These are phyloP conservation scores for Colletotrichum sp. DNA, from an alignment of 2,329 filamentous ascomycete species.

Conservation along the genomic window DNA sequence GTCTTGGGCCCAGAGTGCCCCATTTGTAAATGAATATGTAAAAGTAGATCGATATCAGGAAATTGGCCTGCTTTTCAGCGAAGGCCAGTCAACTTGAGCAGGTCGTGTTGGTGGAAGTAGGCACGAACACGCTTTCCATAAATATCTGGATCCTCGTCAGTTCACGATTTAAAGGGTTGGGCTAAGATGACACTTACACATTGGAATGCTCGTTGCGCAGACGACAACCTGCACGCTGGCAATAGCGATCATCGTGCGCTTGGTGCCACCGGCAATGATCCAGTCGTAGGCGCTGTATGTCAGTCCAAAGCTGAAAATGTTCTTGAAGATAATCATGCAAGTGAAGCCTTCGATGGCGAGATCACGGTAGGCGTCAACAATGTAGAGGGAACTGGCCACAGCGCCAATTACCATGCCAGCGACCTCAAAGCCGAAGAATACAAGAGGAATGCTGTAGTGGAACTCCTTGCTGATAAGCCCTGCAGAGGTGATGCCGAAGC, in stretches of 20 bases:
- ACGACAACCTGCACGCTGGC: constrained; percentile 79
- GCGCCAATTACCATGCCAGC: constrained; percentile 92
- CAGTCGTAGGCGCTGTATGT: constrained; percentile 87
- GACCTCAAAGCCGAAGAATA: constrained; percentile 85
- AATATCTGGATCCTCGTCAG: constrained; percentile 58
- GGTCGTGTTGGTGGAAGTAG: constrained; percentile 77
- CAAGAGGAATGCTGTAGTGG: constrained; percentile 75
- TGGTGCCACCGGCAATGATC: constrained; percentile 71
- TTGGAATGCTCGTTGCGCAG: constrained; percentile 76
- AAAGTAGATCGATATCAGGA: not conserved
- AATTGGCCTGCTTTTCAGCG: constrained; percentile 6
- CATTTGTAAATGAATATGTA: not conserved
- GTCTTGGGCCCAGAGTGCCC: no score
- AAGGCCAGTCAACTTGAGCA: constrained; percentile 58
- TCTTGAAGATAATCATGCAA: constrained; percentile 91
- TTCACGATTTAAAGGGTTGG: not conserved
- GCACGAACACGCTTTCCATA: constrained; percentile 79
- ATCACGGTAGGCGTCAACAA: constrained; percentile 90
- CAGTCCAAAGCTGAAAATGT: constrained; percentile 86
- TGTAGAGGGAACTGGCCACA: constrained; percentile 83
- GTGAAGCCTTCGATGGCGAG: constrained; percentile 89
- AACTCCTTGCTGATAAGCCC: constrained; percentile 62
- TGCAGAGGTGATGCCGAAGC: constrained; percentile 78
- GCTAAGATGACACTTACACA: constrained; percentile 65
- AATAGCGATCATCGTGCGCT: constrained; percentile 70